A percentile compares a stretch with the other conserved stretches of the same genome.
Conservation (phyloP, 2,329 filamentous ascomycete genomes). For the Dothideomycetes sp. region DNA sequence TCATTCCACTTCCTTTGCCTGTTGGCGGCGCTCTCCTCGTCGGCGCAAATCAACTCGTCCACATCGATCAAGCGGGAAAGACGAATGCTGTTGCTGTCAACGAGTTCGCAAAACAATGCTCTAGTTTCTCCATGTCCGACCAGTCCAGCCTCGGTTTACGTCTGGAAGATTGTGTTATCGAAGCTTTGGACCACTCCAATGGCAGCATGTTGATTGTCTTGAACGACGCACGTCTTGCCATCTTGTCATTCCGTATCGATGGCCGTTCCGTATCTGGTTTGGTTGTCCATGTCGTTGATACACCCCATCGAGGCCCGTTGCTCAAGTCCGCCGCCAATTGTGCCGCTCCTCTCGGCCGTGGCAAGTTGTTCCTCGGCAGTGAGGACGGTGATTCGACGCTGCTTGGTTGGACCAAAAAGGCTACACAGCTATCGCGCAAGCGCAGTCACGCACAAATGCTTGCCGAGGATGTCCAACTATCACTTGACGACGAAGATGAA, state of each 20-base stretch:
- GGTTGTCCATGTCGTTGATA: conserved; percentile 56
- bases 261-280: conserved; percentile 86
- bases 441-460: conserved; percentile 54
- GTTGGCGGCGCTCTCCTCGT: conserved; percentile 82
- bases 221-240: conserved; percentile 61
- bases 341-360: conserved; percentile 57
- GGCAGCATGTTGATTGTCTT: conserved; percentile 81
- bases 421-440: conserved; percentile 52
- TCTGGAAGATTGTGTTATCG: conserved; percentile 71
- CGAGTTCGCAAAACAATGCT: conserved; percentile 72
- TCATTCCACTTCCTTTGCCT: conserved; percentile 74
- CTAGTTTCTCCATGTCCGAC: conserved; percentile 75
- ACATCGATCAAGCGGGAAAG: conserved; percentile 92
- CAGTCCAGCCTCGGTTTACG: conserved; percentile 72
- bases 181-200: conserved; percentile 63
- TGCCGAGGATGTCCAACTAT: conserved; percentile 37
- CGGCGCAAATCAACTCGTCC: conserved; percentile 83
- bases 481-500: conserved; percentile 49
- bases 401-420: conserved; percentile 66
- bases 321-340: conserved; percentile 59
- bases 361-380: conserved; percentile 73
- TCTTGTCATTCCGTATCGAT: conserved; percentile 77
- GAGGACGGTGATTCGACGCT: conserved; percentile 74
- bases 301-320: conserved; percentile 54
- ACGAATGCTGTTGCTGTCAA: conserved; percentile 89